A percentile compares a stretch with the other conserved stretches of the same genome.
Evolutionary conservation across 371 early-diverging fungal species (phyloP).

Genomic region (Dichotomocladium elegans): DNA sequence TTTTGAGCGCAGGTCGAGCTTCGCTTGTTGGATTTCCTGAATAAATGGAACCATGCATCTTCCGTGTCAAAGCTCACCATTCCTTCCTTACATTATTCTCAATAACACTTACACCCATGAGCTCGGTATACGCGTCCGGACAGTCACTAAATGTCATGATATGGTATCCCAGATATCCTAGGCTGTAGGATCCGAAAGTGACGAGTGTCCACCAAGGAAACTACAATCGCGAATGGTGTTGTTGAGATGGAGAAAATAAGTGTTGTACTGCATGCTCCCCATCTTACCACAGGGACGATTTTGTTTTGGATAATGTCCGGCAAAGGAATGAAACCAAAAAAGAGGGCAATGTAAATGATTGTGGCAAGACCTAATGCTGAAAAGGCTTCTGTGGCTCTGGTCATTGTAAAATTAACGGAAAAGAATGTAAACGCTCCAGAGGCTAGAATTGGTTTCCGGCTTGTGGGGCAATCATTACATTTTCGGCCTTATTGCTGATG

Average conservation of each 20-base stretch:
- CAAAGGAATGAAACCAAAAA: constrained; percentile 51
- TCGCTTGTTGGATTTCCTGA: constrained; percentile 66
- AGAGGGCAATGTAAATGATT: constrained; percentile 44
- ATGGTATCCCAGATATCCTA: constrained; percentile 80
- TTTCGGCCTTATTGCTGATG: too few species aligned
- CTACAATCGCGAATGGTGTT: too few species aligned
- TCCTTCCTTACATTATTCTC: background rate
- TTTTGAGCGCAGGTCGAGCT: constrained; percentile 57
- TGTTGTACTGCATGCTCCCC: too few species aligned
- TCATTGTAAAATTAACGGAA: constrained; percentile 36
- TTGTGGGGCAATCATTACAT: too few species aligned
- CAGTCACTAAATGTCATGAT: constrained; percentile 87
- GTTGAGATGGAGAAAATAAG: too few species aligned
- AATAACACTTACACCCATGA: constrained; percentile 60
- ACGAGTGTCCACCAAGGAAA: constrained; percentile 83
- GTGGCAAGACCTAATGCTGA: constrained; percentile 39
- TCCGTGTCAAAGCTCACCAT: background rate
- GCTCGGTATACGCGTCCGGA: constrained; percentile 80
- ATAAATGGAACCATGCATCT: background rate
- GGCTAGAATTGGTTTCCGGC: too few species aligned
- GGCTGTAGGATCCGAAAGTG: constrained; percentile 80
- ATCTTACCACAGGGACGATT: constrained; percentile 57
- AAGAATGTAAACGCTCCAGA: background rate
- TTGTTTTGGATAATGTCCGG: constrained; percentile 54
- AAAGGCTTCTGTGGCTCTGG: constrained; percentile 61